Percentiles rank a stretch among this genome's conserved stretches.
Conservation (phyloP, 176 grass and related monocot genomes). For the Ananas comosus region DNA sequence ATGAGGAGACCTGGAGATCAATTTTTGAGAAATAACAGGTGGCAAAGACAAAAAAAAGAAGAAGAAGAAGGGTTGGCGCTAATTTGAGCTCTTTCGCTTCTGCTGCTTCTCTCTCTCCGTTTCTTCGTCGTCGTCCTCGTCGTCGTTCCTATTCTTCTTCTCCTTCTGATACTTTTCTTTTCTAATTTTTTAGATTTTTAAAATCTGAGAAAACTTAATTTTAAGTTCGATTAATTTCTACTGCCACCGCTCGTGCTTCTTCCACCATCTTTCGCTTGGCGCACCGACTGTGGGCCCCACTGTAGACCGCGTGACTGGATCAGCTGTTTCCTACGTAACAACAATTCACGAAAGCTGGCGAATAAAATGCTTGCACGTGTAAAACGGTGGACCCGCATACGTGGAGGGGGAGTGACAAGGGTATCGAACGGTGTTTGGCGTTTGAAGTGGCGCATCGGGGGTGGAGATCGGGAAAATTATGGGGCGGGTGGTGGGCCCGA, state of each 20-base stretch:
- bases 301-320: neutral
- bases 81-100: neutral
- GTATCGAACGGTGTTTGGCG: neutral
- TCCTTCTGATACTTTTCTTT: neutral
- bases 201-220: neutral
- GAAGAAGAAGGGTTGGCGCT: neutral
- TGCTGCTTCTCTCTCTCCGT: neutral
- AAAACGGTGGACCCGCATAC: neutral
- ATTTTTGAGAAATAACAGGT: conserved; percentile 21
- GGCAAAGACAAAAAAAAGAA: neutral
- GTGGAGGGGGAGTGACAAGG: neutral
- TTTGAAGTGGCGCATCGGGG: neutral
- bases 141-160: neutral
- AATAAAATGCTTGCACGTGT: neutral
- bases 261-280: neutral
- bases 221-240: neutral
- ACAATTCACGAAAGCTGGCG: neutral
- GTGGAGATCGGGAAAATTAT: neutral
- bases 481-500: neutral
- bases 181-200: neutral
- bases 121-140: neutral
- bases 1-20: conserved; percentile 25
- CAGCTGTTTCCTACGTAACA: neutral
- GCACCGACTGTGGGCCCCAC: neutral
- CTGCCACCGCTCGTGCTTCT: neutral